Evolutionary conservation across 305 asterid species (phyloP).

Genomic region (Plantago rigida): DNA sequence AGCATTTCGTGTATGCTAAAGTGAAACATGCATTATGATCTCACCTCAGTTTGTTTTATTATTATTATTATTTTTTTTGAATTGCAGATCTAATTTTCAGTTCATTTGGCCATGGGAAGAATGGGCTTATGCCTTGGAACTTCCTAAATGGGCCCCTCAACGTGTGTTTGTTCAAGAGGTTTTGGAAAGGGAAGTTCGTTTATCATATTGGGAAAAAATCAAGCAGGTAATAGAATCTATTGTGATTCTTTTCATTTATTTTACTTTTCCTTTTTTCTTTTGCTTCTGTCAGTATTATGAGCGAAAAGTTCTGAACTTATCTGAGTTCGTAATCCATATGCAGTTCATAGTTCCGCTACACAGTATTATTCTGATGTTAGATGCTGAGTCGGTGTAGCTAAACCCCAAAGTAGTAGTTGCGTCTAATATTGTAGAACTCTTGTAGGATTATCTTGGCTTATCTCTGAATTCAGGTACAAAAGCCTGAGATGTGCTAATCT

Average conservation of each 20-base stretch:
- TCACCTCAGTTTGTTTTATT: neutral
- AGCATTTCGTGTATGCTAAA: slow-evolving; percentile 4
- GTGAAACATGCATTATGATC: slow-evolving; percentile 7
- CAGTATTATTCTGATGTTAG: too few species aligned
- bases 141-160: slow-evolving; percentile 98
- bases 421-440: too few species aligned
- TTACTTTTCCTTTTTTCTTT: neutral
- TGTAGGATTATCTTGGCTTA: too few species aligned
- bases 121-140: slow-evolving; percentile 90
- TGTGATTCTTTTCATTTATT: neutral
- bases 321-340: too few species aligned
- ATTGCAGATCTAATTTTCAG: slow-evolving; percentile 86
- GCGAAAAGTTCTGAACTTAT: too few species aligned
- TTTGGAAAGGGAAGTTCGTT: slow-evolving; percentile 93
- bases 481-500: too few species aligned
- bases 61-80: slow-evolving; percentile 1
- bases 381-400: too few species aligned
- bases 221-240: slow-evolving; percentile 56
- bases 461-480: too few species aligned
- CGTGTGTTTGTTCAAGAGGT: slow-evolving; percentile 96
- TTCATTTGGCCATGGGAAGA: slow-evolving; percentile 99
- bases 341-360: too few species aligned
- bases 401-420: too few species aligned
- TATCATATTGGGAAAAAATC: slow-evolving; percentile 92
- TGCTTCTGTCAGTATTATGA: too few species aligned